phyloP scores from a whole-genome alignment of 352 stramenopile species.

The Pythium coloratum region DNA sequence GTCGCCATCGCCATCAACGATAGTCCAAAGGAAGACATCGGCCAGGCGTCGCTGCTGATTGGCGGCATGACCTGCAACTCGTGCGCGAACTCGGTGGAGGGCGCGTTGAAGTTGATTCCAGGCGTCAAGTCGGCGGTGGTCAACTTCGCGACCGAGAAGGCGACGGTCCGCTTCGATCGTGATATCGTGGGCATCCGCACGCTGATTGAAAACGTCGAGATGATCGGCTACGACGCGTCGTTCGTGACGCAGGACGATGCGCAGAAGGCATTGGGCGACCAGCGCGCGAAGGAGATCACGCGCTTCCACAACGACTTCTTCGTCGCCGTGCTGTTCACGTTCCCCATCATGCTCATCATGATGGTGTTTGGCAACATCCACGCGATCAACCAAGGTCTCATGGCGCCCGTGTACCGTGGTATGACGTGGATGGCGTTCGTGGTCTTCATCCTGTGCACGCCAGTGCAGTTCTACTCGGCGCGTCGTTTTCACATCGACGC shows the following conservation, averaged over 20 bases:
- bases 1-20: conserved; percentile 20
- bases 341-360: conserved; percentile 94
- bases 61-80: conserved; percentile 93
- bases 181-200: conserved; percentile 74
- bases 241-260: conserved; percentile 65
- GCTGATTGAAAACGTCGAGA: conserved; percentile 88
- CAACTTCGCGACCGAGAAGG: conserved; percentile 88
- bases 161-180: conserved; percentile 75
- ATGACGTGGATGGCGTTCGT: conserved; percentile 81
- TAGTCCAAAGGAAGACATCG: conserved; percentile 41
- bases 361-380: conserved; percentile 84
- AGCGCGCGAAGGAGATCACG: conserved; percentile 75
- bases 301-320: conserved; percentile 87
- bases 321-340: conserved; percentile 89
- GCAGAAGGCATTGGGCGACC: conserved; percentile 80
- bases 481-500: conserved; percentile 94
- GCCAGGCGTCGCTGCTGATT: conserved; percentile 64
- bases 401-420: conserved; percentile 52
- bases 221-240: conserved; percentile 88
- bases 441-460: conserved; percentile 85
- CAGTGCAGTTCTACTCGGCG: conserved; percentile 95
- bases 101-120: conserved; percentile 67
- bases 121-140: conserved; percentile 81
- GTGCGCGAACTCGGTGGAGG: conserved; percentile 91
- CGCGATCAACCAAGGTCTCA: conserved; percentile 48